phyloP scores from a whole-genome alignment of 2,329 filamentous ascomycete species.

The Fusarium agapanthi region DNA sequence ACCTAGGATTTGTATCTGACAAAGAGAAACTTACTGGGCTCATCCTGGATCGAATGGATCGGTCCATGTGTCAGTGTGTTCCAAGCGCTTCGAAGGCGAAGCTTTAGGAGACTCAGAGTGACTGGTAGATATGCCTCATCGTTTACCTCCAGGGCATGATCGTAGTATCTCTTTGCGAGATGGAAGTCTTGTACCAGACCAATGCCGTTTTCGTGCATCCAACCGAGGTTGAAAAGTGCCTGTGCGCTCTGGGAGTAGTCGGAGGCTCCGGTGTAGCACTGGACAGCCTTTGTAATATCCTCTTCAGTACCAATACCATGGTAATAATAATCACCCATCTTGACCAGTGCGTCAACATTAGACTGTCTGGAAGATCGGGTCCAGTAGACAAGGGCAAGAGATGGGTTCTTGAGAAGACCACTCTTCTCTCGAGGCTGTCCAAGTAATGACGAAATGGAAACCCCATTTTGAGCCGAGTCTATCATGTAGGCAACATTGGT shows the following conservation, averaged over 20 bases:
- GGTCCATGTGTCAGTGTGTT: conserved; percentile 91
- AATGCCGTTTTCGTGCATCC: conserved; percentile 99
- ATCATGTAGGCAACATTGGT: conserved; percentile 90
- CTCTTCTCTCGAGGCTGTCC: conserved; percentile 50
- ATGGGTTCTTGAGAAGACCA: conserved; percentile 60
- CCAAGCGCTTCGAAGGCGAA: conserved; percentile 89
- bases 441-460: conserved; percentile 54
- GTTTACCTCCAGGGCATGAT: conserved; percentile 90
- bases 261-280: conserved; percentile 91
- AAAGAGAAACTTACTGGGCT: conserved; percentile 71
- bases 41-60: conserved; percentile 90
- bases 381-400: conserved; percentile 88
- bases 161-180: conserved; percentile 95
- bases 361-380: conserved; percentile 91
- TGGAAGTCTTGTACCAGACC: conserved; percentile 96
- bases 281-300: conserved; percentile 86
- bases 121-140: conserved; percentile 94
- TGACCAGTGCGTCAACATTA: conserved; percentile 93
- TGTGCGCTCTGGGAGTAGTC: conserved; percentile 93
- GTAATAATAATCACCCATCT: conserved; percentile 98
- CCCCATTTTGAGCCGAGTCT: conserved; percentile 71
- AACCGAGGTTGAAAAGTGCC: conserved; percentile 95
- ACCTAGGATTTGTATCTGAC: not conserved
- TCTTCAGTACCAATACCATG: conserved; percentile 76
- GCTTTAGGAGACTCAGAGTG: conserved; percentile 84